Base-by-base conservation (phyloP, 2,329 filamentous ascomycete species). In the Scedosporium aurantiacum region DNA sequence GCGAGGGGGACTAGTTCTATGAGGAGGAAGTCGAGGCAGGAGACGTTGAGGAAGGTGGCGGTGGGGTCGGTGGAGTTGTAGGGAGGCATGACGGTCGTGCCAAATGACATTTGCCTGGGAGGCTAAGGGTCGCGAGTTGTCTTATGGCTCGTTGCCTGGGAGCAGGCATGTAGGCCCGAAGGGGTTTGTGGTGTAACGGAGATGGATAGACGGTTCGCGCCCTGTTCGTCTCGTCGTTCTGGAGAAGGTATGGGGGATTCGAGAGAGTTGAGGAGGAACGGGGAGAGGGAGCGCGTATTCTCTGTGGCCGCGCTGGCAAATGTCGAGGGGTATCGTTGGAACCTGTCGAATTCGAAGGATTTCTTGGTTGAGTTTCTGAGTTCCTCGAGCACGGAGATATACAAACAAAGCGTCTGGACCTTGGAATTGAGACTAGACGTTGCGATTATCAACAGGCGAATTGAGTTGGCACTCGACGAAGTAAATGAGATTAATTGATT, bases 1-100 rank as follows among this genome's bases (percentile, higher is more conserved):
- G 93, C 90, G 79, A 97, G 88, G 45, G 94, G 94, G 16, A 99
- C 94, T 61, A 99, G 84, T 78, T 99, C 94, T 71, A 97, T 97
- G 68, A 99, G 84, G 62, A 99, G 84, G 68, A 99, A 88, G 75
- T 99, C 94, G 68, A 99, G 85, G 72, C 89, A 91, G 57, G 93
- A 94, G 62, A 88, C 85, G 76, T 84, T 88, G 68, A 97, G 81
- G 76, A 92, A 89, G 63, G 85, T 84, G 63, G 89, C 88, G 63
- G 80, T 80, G 43, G 90, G 88, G 74, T 96, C 91, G 66, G 82
- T 82, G 67, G 85, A 79, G 73, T 87, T 88, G 78, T 84, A 87
- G 14, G 85, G 84, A 2, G 86, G 86, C 69, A 85, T 78, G 58
- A 50, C 47, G 55, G 86, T 81, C 54, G 84, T 75, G 66, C 91